A percentile compares a stretch with the other conserved stretches of the same genome.
phyloP scores from a whole-genome alignment of 768 basidiomycete species.

The Russula compacta region DNA sequence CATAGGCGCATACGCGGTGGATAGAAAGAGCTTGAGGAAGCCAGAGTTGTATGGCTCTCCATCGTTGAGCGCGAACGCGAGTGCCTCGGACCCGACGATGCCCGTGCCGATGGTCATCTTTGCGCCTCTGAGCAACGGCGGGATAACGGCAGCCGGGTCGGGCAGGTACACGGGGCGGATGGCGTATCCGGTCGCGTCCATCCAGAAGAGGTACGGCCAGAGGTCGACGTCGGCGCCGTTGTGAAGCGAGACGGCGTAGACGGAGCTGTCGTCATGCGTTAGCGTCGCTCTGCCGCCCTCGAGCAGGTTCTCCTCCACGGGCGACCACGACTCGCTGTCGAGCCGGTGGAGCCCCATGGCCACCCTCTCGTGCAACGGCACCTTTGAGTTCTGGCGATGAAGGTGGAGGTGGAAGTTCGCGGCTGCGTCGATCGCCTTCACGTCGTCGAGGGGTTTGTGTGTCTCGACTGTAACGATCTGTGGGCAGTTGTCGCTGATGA shows the following conservation, averaged over 20 bases:
- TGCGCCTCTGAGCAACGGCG: slow-evolving; percentile 39
- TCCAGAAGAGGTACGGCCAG: slow-evolving; percentile 55
- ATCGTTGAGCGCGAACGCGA: slow-evolving; percentile 36
- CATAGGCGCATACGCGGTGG: slow-evolving; percentile 41
- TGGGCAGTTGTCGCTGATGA: slow-evolving; percentile 30
- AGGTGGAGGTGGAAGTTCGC: slow-evolving; percentile 54
- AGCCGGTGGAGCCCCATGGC: slow-evolving; percentile 45
- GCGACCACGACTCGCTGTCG: slow-evolving; percentile 36
- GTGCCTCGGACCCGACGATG: slow-evolving; percentile 36
- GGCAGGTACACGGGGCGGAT: slow-evolving; percentile 51
- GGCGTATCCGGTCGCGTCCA: slow-evolving; percentile 48
- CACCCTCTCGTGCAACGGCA: slow-evolving; percentile 39
- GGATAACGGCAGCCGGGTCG: slow-evolving; percentile 26
- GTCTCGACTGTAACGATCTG: slow-evolving; percentile 33
- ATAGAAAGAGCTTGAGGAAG: slow-evolving; percentile 52
- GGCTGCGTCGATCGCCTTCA: slow-evolving; percentile 40
- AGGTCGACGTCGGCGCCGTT: slow-evolving; percentile 44
- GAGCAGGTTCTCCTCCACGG: slow-evolving; percentile 39
- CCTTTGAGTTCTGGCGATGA: slow-evolving; percentile 39
- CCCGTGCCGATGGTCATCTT: slow-evolving; percentile 36
- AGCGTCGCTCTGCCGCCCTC: slow-evolving; percentile 41
- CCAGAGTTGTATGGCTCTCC: slow-evolving; percentile 35
- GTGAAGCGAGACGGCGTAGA: slow-evolving; percentile 41
- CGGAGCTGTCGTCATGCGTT: slow-evolving; percentile 31
- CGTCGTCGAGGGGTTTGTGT: slow-evolving; percentile 28